Evolutionary conservation across 495 filamentous ascomycete genomes (phyloP), one percentile per base, ranked within the genome.

Genomic region (Penicillium argentinense): DNA sequence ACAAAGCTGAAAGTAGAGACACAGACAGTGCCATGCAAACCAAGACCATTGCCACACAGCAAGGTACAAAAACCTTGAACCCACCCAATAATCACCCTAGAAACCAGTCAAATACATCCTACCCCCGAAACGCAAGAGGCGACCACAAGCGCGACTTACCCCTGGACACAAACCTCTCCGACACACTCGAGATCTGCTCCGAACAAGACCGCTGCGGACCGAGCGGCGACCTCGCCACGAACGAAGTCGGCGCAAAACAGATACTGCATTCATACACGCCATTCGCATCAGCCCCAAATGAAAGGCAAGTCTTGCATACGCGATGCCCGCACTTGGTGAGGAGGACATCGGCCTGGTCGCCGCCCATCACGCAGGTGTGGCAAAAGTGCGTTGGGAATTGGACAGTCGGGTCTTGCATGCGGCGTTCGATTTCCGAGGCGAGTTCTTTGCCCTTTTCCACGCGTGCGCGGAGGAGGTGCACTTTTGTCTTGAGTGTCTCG

Each of bases 381-480:
- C 60, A 63, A 38, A 63, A 63, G 24, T 63, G 60, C 14, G 60
- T 60, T 0, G 60, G 60, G 26, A 43, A 63, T 1, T 3, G 4
- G 7, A 58, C 26, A 0, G 12, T 12, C 0, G 57, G 51, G 4
- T 51, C 19, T 8, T 17, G 23, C 54, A 57, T 55, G 18, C 60
- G 57, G 8, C 57, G 54, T 23, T 63, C 60, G 22, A 61, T 63
- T 17, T 63, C 54, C 3, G 45, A 36, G 8, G 49, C 54, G 13
- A 63, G 57, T 39, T 63, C 60, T 34, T 63, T 63, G 25, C 60
- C 57, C 16, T 63, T 63, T 33, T 63, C 60, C 14, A 61, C 51
- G 16, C 60, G 53, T 13, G 42, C 60, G 21, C 57, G 60, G 29
- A 63, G 54, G 2, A 58, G 51, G 8, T 29, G 39, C 4, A 48